Evolutionary conservation across 2,329 filamentous ascomycete species (phyloP), one percentile per base, ranked within the genome.

Genomic region (Mycosphaerella arachidis): DNA sequence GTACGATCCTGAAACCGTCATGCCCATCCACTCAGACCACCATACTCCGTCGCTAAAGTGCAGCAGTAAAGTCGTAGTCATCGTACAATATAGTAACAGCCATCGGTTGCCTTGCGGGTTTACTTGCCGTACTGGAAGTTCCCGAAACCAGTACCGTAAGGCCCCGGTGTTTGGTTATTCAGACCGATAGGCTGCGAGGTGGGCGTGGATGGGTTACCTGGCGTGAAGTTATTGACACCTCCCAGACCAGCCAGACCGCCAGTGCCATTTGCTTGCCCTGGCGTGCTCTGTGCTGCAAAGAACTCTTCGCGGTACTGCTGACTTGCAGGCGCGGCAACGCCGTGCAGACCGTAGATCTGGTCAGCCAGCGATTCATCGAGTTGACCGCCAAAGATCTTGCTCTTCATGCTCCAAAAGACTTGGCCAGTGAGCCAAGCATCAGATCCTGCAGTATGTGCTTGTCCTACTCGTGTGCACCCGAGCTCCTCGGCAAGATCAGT

Each of bases 401-500:
- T 88, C 61, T 88, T 86, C 81, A 97, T 89, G 70, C 92, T 89
- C 84, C 96, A 99, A 77, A 97, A 99, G 31, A 97, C 91, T 68
- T 89, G 88, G 53, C 94, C 94, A 0, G 94, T 99, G 31, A 99
- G 84, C 68, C 97, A 84, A 20, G 92, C 93, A 75, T 99, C 94
- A 0, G 91, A 96, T 30, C 93, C 94, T 43, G 92, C 94, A 72
- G 96, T 92, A 74, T 99, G 94, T 55, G 91, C 90, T 35, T 87
- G 85, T 10, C 94, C 94, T 33, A 95, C 82, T 53, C 94, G 86
- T 77, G 94, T 92, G 59, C 97, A 89, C 70, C 92, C 93, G 62
- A 99, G 85, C 62, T 92, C 90, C 65, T 97, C 93, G 12, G 93
- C 93, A 66, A 97, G 91, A 74, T 94, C 92, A 74, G 97, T 92